Percentiles rank a stretch among this genome's conserved stretches.
These are phyloP conservation scores for Raphanus raphanistrum DNA, from an alignment of 345 rosid genomes.

Conservation along the genomic window DNA sequence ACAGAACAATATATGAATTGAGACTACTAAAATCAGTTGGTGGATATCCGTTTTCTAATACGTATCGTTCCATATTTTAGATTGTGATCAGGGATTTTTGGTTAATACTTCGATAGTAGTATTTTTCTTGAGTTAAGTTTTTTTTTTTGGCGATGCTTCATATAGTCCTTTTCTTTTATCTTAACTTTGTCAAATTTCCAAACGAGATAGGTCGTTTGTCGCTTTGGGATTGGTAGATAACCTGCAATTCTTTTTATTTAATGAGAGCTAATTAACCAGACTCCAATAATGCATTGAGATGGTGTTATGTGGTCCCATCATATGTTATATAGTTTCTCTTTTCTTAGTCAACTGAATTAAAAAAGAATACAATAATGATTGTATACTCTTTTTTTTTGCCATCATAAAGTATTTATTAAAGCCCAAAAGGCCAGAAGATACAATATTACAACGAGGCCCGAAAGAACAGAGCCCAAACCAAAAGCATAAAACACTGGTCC, in stretches of 20 bases:
- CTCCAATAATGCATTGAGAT: constrained; percentile 31
- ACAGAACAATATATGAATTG: background rate
- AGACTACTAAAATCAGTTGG: constrained; percentile 4
- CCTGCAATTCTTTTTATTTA: constrained; percentile 1
- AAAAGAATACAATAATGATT: background rate
- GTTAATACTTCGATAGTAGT: background rate
- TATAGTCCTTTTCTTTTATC: background rate
- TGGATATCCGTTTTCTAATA: background rate
- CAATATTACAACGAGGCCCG: no score
- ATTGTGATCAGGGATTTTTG: background rate
- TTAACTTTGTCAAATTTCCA: constrained; percentile 6
- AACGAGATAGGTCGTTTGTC: constrained; percentile 13
- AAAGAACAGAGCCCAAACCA: no score
- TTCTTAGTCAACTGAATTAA: constrained; percentile 21
- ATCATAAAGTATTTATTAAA: no score
- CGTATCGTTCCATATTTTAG: background rate
- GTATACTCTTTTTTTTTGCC: background rate
- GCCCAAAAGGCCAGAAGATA: no score
- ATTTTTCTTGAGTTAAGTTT: background rate
- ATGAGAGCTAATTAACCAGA: constrained; percentile 25
- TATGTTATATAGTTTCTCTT: background rate
- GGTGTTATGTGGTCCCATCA: constrained; percentile 20
- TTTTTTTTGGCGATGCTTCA: background rate
- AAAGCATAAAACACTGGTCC: no score
- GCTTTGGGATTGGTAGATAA: constrained; percentile 18